Evolutionary conservation across 208 protist species (phyloP).

Genomic region (Wallacemonas collosoma): DNA sequence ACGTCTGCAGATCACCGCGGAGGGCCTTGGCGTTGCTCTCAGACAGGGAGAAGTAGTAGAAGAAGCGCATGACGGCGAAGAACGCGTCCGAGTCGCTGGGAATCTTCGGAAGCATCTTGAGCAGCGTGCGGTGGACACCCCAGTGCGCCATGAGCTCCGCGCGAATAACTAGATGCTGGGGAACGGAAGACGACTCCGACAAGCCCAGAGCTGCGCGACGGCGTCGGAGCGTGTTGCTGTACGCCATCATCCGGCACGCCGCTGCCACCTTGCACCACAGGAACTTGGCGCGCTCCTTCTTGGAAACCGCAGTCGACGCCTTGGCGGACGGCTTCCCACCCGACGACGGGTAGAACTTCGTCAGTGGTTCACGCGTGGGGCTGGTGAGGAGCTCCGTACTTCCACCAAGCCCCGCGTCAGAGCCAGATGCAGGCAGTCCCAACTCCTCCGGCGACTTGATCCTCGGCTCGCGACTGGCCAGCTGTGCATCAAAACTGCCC

Average conservation of each 20-base stretch:
- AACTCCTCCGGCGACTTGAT: background rate
- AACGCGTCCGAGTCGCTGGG: conserved; percentile 33
- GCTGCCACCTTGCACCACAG: conserved; percentile 56
- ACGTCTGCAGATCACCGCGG: conserved; percentile 41
- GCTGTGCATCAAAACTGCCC: conserved; percentile 26
- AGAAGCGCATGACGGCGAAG: conserved; percentile 66
- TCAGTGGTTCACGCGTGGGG: conserved; percentile 1
- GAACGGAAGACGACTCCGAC: conserved; percentile 49
- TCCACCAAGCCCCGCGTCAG: too few relatives aligned
- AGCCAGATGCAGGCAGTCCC: background rate
- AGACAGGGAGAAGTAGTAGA: conserved; percentile 72
- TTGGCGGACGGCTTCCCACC: background rate
- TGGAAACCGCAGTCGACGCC: background rate
- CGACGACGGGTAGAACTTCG: background rate
- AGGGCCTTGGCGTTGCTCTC: conserved; percentile 57
- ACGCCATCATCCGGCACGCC: conserved; percentile 51
- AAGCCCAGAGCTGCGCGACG: conserved; percentile 58
- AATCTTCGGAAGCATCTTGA: conserved; percentile 52
- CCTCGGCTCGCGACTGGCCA: conserved; percentile 7
- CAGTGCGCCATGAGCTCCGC: conserved; percentile 78
- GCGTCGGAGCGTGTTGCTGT: conserved; percentile 47
- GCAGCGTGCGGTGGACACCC: conserved; percentile 59
- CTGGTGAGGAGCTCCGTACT: background rate
- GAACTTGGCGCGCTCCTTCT: conserved; percentile 17
- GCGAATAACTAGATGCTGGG: conserved; percentile 52